Evolutionary conservation across 352 stramenopile genomes (phyloP).

Genomic region (Aphanomyces stellatus): DNA sequence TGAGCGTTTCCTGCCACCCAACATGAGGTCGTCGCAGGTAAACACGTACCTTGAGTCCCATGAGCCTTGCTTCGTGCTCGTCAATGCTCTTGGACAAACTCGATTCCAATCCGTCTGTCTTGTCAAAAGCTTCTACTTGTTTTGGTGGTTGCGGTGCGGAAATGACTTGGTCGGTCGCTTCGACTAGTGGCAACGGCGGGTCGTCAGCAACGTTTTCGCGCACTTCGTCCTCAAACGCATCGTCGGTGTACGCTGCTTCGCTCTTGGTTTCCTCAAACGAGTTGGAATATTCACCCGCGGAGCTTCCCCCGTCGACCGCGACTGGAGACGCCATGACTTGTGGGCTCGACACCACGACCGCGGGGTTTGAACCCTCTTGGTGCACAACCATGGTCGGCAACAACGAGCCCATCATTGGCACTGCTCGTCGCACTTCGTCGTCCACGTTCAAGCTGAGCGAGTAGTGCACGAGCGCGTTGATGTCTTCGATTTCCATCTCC

Average conservation of each 20-base stretch:
- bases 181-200: too few species aligned
- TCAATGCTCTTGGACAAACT: slow-evolving; percentile 6
- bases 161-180: background rate
- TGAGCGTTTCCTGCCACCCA: background rate
- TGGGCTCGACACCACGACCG: background rate
- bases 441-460: slow-evolving; percentile 12
- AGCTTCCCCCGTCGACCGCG: background rate
- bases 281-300: slow-evolving; percentile 3
- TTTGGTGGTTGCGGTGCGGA: background rate
- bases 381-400: background rate
- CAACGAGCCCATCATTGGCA: background rate
- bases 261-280: slow-evolving; percentile 5
- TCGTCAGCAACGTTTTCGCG: too few species aligned
- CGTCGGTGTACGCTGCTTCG: background rate
- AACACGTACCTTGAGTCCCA: slow-evolving; percentile 2
- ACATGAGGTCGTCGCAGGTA: background rate
- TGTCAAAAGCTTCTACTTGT: too few species aligned
- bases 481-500: background rate
- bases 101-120: background rate
- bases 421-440: background rate
- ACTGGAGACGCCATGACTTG: background rate
- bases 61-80: background rate
- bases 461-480: slow-evolving; percentile 5
- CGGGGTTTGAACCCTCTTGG: background rate
- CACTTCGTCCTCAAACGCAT: background rate